These are phyloP conservation scores for Eutrema yunnanense DNA, from an alignment of 345 rosid species.

Conservation along the genomic window DNA sequence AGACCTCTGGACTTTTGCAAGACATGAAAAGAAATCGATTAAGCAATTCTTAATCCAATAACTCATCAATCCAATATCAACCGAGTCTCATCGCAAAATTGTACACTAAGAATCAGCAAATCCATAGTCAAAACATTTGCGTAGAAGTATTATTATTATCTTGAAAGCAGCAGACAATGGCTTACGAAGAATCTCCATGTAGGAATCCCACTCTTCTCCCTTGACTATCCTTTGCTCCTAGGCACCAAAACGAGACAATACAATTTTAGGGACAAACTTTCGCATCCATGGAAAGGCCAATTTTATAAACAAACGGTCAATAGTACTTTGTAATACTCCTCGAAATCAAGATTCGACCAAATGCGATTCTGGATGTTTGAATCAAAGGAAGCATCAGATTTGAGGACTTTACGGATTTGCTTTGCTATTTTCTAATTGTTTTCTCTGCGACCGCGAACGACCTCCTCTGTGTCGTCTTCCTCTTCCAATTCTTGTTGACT, in stretches of 20 bases:
- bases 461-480: constrained; percentile 52
- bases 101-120: no score
- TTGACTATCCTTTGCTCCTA: constrained; percentile 59
- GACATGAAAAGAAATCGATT: neutral
- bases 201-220: constrained; percentile 74
- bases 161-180: constrained; percentile 93
- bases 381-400: constrained; percentile 42
- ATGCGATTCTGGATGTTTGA: constrained; percentile 31
- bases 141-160: no score
- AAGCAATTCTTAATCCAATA: no score
- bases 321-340: constrained; percentile 80
- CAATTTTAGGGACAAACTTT: no score
- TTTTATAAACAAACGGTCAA: no score
- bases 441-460: constrained; percentile 43
- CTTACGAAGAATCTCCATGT: constrained; percentile 61
- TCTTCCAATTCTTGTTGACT: constrained; percentile 14
- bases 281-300: neutral
- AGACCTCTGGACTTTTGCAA: neutral
- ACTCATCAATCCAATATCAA: no score
- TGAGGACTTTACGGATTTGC: constrained; percentile 40
- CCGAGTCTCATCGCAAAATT: no score
- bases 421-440: constrained; percentile 52
- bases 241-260: neutral
- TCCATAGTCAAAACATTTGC: no score
- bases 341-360: constrained; percentile 56